A percentile compares a stretch with the other conserved stretches of the same genome.
Conservation (phyloP, 2,329 filamentous ascomycete genomes). For the Fusarium sp. region DNA sequence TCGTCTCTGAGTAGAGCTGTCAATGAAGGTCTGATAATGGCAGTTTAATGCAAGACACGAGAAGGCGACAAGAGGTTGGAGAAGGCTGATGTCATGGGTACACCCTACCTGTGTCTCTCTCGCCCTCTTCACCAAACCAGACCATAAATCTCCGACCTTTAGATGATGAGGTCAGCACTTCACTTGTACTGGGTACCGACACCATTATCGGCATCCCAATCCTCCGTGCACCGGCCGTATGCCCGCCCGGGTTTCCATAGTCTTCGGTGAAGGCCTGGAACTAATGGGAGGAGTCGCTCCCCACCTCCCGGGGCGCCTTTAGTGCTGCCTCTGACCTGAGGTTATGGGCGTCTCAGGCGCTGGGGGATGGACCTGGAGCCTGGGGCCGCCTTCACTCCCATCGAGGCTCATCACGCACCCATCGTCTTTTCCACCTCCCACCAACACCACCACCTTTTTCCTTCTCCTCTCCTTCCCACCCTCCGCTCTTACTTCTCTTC, state of each 20-base stretch:
- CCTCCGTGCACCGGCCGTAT: slow-evolving; percentile 3
- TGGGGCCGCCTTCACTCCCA: slow-evolving; percentile 26
- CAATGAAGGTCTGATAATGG: neutral
- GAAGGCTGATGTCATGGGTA: slow-evolving; percentile 30
- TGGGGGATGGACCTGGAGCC: neutral
- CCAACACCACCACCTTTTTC: slow-evolving; percentile 21
- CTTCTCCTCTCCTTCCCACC: neutral
- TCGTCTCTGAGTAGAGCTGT: neutral
- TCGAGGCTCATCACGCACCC: slow-evolving; percentile 36
- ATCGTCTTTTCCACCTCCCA: slow-evolving; percentile 26
- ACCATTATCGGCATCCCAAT: neutral
- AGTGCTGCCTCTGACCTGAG: neutral
- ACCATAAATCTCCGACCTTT: neutral
- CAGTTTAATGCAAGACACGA: neutral
- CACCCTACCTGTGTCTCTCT: neutral
- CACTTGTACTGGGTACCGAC: neutral
- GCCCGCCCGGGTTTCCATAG: neutral
- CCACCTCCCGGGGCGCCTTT: slow-evolving; percentile 36
- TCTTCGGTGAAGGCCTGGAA: slow-evolving; percentile 13
- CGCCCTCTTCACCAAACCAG: neutral
- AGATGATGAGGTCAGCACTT: slow-evolving; percentile 13
- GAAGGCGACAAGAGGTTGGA: neutral
- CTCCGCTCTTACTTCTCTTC: neutral
- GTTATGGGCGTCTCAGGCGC: slow-evolving; percentile 1
- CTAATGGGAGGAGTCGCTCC: slow-evolving; percentile 43